Conservation (phyloP, 495 filamentous ascomycete species). For the Penicillium samsonianum region DNA sequence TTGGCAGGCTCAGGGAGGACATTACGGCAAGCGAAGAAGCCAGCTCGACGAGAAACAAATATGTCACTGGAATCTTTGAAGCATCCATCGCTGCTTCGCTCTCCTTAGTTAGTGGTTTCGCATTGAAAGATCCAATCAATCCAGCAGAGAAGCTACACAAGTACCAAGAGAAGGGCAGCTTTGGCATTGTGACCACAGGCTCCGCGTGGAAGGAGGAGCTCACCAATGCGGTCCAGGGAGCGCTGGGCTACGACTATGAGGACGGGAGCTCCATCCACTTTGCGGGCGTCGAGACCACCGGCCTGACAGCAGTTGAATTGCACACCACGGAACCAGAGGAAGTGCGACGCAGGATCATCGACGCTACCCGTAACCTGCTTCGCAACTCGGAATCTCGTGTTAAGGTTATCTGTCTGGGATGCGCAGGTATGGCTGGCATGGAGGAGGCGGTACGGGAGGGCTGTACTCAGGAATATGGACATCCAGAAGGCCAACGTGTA, state of each 20-base stretch:
- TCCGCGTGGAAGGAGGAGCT: constrained; percentile 77
- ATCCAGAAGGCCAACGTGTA: constrained; percentile 57
- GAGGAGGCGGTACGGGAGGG: constrained; percentile 74
- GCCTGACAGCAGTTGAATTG: constrained; percentile 77
- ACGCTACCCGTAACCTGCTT: constrained; percentile 67
- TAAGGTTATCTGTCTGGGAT: constrained; percentile 64
- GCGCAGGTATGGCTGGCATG: constrained; percentile 92
- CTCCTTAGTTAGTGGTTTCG: constrained; percentile 45
- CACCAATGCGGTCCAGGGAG: constrained; percentile 55
- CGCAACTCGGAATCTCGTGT: constrained; percentile 43
- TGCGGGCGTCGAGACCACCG: constrained; percentile 81
- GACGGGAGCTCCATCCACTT: constrained; percentile 50
- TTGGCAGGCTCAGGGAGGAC: constrained; percentile 55
- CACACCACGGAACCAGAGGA: constrained; percentile 67
- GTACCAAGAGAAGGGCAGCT: constrained; percentile 52
- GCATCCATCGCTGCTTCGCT: constrained; percentile 65
- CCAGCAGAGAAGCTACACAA: constrained; percentile 25
- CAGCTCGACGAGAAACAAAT: constrained; percentile 38
- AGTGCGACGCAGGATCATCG: constrained; percentile 64
- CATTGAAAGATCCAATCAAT: constrained; percentile 28
- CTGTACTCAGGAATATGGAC: constrained; percentile 63
- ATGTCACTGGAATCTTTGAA: constrained; percentile 87
- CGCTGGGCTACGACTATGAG: constrained; percentile 39
- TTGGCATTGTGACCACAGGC: constrained; percentile 91
- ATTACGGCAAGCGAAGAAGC: constrained; percentile 30